A percentile compares a stretch with the other conserved stretches of the same genome.
Conservation (phyloP, 2,329 filamentous ascomycete genomes). For the Akanthomyces uredinophilus region DNA sequence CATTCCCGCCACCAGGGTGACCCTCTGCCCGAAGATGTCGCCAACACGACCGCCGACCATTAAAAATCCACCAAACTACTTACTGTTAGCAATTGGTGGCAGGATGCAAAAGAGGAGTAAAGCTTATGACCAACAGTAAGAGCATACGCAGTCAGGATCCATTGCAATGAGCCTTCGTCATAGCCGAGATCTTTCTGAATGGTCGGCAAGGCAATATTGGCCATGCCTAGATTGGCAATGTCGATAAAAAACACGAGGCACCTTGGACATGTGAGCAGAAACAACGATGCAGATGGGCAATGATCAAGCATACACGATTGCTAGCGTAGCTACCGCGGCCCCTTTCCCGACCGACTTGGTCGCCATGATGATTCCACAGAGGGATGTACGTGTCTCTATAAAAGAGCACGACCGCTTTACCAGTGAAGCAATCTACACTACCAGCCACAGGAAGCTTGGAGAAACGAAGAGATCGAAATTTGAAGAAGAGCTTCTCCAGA, state of each 20-base stretch:
- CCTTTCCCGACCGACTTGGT: not conserved
- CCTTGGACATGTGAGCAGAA: not conserved
- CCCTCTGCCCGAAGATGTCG: constrained; percentile 16
- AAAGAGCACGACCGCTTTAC: too few relatives aligned
- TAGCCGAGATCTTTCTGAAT: constrained; percentile 15
- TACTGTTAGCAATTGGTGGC: not conserved
- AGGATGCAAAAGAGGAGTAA: not conserved
- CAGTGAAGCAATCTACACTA: too few relatives aligned
- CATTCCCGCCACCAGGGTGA: constrained; percentile 13
- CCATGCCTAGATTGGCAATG: constrained; percentile 17
- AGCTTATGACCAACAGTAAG: constrained; percentile 3
- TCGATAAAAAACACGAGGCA: constrained; percentile 16
- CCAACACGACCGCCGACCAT: constrained; percentile 14
- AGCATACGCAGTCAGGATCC: constrained; percentile 16
- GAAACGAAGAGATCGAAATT: too few relatives aligned
- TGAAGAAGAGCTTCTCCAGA: too few relatives aligned
- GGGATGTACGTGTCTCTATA: not conserved
- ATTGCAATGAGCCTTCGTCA: constrained; percentile 14
- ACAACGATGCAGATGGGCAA: not conserved
- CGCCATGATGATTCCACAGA: not conserved
- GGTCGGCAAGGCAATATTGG: constrained; percentile 17
- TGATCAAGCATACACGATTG: not conserved
- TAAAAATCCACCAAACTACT: constrained; percentile 15
- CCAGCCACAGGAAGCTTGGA: too few relatives aligned
- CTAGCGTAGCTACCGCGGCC: not conserved